These are phyloP conservation scores for Ceratocystis papillata DNA, from an alignment of 2,329 filamentous ascomycete genomes.

Conservation along the genomic window DNA sequence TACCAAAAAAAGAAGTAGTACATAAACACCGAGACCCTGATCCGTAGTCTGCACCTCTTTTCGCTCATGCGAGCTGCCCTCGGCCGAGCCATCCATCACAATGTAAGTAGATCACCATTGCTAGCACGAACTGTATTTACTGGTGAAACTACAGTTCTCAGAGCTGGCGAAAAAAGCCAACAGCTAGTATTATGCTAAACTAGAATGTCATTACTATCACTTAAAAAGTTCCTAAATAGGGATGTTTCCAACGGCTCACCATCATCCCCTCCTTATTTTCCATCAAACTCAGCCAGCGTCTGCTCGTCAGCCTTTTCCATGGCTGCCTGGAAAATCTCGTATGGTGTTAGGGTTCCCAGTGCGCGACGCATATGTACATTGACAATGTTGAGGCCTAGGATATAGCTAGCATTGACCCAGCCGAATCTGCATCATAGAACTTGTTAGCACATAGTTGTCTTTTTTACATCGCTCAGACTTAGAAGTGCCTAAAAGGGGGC, in stretches of 20 bases:
- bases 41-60: no score
- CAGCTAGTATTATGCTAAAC: no score
- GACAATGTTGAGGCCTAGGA: conserved; percentile 81
- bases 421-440: conserved; percentile 56
- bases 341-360: conserved; percentile 76
- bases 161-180: no score
- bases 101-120: neutral
- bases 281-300: conserved; percentile 38
- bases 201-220: no score
- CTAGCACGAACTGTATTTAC: neutral
- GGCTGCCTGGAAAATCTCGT: conserved; percentile 68
- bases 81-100: neutral
- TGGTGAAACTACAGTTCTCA: no score
- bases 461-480: neutral
- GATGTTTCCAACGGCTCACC: neutral
- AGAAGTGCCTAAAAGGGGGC: neutral
- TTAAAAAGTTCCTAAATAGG: no score
- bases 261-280: neutral
- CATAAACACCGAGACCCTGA: no score
- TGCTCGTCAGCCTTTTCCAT: conserved; percentile 45
- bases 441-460: conserved; percentile 28
- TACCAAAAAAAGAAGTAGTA: no score
- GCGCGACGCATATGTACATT: conserved; percentile 83
- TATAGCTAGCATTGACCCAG: conserved; percentile 97
- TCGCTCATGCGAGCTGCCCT: conserved; percentile 4